phyloP scores from a whole-genome alignment of 768 basidiomycete species.

The Phaeotremella fagi region DNA sequence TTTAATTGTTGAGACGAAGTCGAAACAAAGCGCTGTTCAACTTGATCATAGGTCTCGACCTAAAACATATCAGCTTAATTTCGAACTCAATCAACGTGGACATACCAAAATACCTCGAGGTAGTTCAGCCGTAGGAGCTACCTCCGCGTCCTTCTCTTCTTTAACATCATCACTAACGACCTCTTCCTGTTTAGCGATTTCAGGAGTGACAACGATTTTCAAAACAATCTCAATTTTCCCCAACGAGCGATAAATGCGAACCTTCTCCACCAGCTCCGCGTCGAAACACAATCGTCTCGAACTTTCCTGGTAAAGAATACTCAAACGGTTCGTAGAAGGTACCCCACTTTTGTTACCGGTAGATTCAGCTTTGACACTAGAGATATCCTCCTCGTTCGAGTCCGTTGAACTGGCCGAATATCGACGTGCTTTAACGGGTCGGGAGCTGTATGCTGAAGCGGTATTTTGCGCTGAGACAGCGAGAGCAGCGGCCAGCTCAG shows the following conservation, averaged over 20 bases:
- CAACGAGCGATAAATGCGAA: conserved; percentile 74
- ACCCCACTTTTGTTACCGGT: conserved; percentile 11
- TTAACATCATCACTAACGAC: conserved; percentile 9
- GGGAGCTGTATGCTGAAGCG: conserved; percentile 13
- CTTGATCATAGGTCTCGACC: conserved; percentile 45
- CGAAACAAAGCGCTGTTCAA: conserved; percentile 43
- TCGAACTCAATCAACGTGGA: neutral
- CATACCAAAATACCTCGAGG: conserved; percentile 45
- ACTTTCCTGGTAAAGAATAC: conserved; percentile 89
- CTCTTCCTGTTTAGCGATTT: neutral
- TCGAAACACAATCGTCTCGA: conserved; percentile 81
- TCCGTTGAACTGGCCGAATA: neutral
- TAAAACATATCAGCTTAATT: conserved; percentile 6
- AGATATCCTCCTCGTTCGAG: neutral
- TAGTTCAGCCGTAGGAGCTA: neutral
- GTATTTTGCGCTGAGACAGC: conserved; percentile 14
- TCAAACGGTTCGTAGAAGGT: conserved; percentile 55
- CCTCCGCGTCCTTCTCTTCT: conserved; percentile 8
- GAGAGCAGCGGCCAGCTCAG: neutral
- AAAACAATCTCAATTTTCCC: conserved; percentile 80
- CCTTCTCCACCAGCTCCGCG: conserved; percentile 73
- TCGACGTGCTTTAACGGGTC: neutral
- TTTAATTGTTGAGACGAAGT: conserved; percentile 26
- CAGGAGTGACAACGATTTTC: conserved; percentile 32
- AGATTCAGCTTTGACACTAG: neutral